Conservation (phyloP, 2,329 filamentous ascomycete species). For the Phialocephala subalpina region DNA sequence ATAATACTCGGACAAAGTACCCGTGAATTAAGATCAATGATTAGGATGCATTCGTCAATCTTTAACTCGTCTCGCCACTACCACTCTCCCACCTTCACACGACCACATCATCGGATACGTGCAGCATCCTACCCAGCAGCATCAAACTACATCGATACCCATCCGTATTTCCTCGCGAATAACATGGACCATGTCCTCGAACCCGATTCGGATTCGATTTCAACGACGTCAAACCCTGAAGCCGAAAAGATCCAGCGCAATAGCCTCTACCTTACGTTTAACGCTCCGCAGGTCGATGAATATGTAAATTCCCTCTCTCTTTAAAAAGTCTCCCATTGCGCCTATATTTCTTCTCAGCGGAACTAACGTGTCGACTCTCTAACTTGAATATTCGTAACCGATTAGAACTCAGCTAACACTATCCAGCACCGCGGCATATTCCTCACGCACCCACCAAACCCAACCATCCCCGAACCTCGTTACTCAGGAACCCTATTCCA, state of each 20-base stretch:
- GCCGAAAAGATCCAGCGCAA: slow-evolving; percentile 32
- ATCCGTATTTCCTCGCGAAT: slow-evolving; percentile 16
- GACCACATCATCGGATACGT: slow-evolving; percentile 18
- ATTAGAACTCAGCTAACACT: slow-evolving; percentile 19
- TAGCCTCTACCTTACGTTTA: slow-evolving; percentile 38
- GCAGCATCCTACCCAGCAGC: slow-evolving; percentile 11
- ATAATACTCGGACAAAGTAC: neutral
- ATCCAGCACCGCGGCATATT: slow-evolving; percentile 38
- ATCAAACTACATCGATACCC: slow-evolving; percentile 12
- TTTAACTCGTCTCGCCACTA: slow-evolving; percentile 21
- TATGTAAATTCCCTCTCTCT: slow-evolving; percentile 31
- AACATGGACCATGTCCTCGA: slow-evolving; percentile 16
- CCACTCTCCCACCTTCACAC: slow-evolving; percentile 11
- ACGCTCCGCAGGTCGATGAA: slow-evolving; percentile 38
- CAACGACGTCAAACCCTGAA: slow-evolving; percentile 21
- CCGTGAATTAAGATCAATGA: slow-evolving; percentile 20
- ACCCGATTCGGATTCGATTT: slow-evolving; percentile 7
- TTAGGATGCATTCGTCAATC: slow-evolving; percentile 29
- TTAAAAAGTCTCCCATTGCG: neutral
- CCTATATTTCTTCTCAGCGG: no score
- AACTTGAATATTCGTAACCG: no score
- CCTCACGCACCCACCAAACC: slow-evolving; percentile 31
- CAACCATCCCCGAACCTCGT: slow-evolving; percentile 16
- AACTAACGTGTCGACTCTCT: no score
- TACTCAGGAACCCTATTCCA: slow-evolving; percentile 37